Base-by-base conservation (phyloP, 2,329 filamentous ascomycete genomes). In the Mycogone perniciosa region DNA sequence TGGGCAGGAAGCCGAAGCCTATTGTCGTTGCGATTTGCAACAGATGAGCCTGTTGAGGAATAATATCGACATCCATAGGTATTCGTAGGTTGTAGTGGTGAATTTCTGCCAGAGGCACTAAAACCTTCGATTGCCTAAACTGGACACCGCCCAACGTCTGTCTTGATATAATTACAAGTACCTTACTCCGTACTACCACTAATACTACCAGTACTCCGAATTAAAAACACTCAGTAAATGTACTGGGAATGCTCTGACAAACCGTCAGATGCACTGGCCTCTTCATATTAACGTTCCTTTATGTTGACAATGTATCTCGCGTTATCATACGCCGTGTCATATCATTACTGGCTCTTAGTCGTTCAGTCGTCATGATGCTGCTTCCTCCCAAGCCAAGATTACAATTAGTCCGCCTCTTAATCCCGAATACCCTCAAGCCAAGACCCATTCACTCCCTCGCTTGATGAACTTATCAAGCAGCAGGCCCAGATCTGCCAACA, bases 381-480 rank as follows among this genome's bases (percentile, higher is more conserved):
- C 9, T 7, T 4, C 20, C 8, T 42, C 6, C 26, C 27, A 38
- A 26, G 31, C 26, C 30, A 30, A 30, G 29, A 11, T 20, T 31
- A 39, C 33, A 45, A 50, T 45, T 50, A 46, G n/a, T 41, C 44
- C 49, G 31, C 27, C 49, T 51, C 49, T 51, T 51, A 29, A 31
- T 39, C 35, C 30, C 33, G 33, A 11, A 11, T 8, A 35, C n/a
- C 38, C 27, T 51, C 4, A 53, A 13, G 43, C 40, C 31, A 54
- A 43, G 33, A 96, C 90, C 92, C 92, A 99, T 75, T 99, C 92
- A 61, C 86, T 95, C 27, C 92, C 91, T 58, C 91, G 82, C 76
- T 99, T 99, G 67, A 99, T 85, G 64, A 93, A 97, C 67, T 97
- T 99, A 68, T 99, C 93, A 59, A 99, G 75, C 73, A 99, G 76